These are phyloP conservation scores for Ceratopteris richardii DNA, from an alignment of 75 land plant genomes.

Conservation along the genomic window DNA sequence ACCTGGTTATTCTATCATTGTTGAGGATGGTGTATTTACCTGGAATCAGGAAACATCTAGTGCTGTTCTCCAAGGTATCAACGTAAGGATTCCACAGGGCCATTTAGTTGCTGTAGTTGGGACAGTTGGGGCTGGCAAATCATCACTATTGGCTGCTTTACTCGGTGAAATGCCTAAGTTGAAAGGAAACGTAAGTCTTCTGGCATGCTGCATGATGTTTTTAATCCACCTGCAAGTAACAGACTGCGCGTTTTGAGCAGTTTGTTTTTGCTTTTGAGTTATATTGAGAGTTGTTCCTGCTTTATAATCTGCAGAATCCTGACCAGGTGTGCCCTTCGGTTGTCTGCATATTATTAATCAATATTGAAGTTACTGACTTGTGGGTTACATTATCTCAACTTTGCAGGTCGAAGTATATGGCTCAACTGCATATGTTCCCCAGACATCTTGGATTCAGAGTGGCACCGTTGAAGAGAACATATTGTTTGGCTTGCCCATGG, in stretches of 20 bases:
- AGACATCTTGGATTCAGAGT: slow-evolving; percentile 94
- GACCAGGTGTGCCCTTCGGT: no score
- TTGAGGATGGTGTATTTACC: slow-evolving; percentile 54
- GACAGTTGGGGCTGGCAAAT: slow-evolving; percentile 94
- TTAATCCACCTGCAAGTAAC: no score
- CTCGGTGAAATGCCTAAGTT: slow-evolving; percentile 93
- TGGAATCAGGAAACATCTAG: slow-evolving; percentile 55
- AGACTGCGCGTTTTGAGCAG: no score
- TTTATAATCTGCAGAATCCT: no score
- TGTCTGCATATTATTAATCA: no score
- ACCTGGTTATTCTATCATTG: slow-evolving; percentile 36
- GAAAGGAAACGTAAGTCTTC: slow-evolving; percentile 62
- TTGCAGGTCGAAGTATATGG: slow-evolving; percentile 77
- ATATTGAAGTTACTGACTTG: no score
- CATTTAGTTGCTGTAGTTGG: slow-evolving; percentile 81
- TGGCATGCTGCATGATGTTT: not conserved
- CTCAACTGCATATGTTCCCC: slow-evolving; percentile 89
- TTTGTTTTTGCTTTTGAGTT: no score
- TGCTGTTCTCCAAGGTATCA: slow-evolving; percentile 33
- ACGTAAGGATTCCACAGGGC: slow-evolving; percentile 48
- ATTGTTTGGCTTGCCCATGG: slow-evolving; percentile 66
- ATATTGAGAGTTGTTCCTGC: no score
- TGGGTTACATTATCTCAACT: no score
- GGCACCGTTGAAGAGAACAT: slow-evolving; percentile 83
- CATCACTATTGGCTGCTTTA: slow-evolving; percentile 61